phyloP scores from a whole-genome alignment of 768 basidiomycete species.

The Trametes elegans region DNA sequence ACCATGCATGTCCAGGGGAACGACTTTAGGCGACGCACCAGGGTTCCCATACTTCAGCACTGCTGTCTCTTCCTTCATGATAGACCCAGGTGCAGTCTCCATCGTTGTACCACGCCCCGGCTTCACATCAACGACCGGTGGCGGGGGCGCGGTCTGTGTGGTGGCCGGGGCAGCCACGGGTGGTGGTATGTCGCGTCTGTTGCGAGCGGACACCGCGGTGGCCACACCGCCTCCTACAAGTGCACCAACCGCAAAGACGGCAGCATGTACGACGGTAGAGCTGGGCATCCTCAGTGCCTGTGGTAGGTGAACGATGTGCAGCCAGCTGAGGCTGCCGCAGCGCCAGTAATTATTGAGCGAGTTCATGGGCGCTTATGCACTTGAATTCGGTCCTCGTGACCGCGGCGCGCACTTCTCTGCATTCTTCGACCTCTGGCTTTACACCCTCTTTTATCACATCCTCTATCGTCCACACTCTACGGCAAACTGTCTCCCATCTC shows the following conservation, averaged over 20 bases:
- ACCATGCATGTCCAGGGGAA: not conserved
- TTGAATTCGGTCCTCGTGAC: no score
- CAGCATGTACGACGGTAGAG: conserved; percentile 54
- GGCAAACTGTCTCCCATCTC: not conserved
- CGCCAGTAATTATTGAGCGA: not conserved
- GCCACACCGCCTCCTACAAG: conserved; percentile 76
- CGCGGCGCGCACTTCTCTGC: no score
- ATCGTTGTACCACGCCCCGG: conserved; percentile 43
- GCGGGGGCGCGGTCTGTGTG: conserved; percentile 19
- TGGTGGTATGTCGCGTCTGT: conserved; percentile 15
- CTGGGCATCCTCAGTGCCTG: conserved; percentile 37
- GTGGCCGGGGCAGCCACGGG: conserved; percentile 1
- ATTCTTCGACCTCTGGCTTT: no score
- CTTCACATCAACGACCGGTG: conserved; percentile 48
- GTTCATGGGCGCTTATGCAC: not conserved
- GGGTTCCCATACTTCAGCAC: conserved; percentile 81
- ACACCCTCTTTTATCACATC: no score
- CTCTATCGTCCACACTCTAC: not conserved
- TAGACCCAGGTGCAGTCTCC: conserved; percentile 32
- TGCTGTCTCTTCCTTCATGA: conserved; percentile 28
- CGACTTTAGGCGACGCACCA: conserved; percentile 44
- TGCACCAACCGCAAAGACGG: conserved; percentile 82
- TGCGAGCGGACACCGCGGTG: conserved; percentile 41
- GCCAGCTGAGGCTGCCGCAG: not conserved
- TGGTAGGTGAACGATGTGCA: not conserved